Evolutionary conservation across 257 asterid genomes (phyloP).

Genomic region (Leonotis leonurus): DNA sequence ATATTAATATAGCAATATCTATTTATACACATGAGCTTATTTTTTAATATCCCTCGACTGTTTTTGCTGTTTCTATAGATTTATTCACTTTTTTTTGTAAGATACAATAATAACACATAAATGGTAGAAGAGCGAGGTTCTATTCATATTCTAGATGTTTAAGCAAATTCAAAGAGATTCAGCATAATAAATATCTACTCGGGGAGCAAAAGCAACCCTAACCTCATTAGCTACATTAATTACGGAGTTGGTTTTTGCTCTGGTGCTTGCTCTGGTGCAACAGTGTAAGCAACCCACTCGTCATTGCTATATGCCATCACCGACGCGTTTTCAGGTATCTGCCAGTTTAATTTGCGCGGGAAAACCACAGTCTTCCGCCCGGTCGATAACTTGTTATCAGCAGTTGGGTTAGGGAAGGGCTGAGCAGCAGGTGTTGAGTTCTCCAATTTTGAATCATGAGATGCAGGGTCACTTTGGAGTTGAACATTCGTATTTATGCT

Average conservation of each 20-base stretch:
- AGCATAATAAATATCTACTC: neutral
- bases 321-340: slow-evolving; percentile 31
- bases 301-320: slow-evolving; percentile 34
- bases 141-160: no score
- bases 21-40: neutral
- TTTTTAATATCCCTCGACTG: neutral
- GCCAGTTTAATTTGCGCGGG: slow-evolving; percentile 22
- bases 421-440: neutral
- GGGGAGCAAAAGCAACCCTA: neutral
- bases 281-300: slow-evolving; percentile 44
- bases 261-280: neutral
- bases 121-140: no score
- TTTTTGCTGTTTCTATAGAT: neutral
- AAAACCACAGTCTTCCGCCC: slow-evolving; percentile 30
- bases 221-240: no score
- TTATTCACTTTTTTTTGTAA: neutral
- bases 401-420: slow-evolving; percentile 8
- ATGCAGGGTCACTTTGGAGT: slow-evolving; percentile 14
- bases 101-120: neutral
- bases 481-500: slow-evolving; percentile 12
- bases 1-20: slow-evolving; percentile 18
- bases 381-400: neutral
- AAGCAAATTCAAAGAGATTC: neutral
- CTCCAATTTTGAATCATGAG: slow-evolving; percentile 10
- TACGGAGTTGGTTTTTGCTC: slow-evolving; percentile 12